phyloP scores from a whole-genome alignment of 208 protist genomes.

The Crithidia sp. region DNA sequence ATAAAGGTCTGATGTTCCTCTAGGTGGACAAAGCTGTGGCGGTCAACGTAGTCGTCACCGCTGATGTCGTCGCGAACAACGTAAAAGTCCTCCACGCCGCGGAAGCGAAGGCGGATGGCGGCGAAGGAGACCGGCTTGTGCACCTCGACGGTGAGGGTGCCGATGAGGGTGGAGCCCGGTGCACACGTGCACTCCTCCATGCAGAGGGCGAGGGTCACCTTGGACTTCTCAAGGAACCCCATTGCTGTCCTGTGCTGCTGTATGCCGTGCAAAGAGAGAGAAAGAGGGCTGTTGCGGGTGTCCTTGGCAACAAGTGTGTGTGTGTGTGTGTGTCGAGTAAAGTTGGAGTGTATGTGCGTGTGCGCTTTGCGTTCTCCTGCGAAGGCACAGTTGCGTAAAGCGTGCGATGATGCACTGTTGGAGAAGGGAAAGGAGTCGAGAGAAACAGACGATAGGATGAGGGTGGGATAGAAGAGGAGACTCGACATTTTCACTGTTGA shows the following conservation, averaged over 20 bases:
- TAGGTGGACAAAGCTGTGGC: slow-evolving; percentile 3
- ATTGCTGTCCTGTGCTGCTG: background rate
- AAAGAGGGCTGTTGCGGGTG: background rate
- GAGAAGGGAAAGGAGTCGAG: too few relatives aligned
- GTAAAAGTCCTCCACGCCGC: slow-evolving; percentile 9
- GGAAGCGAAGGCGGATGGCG: slow-evolving; percentile 6
- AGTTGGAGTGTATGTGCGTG: too few relatives aligned
- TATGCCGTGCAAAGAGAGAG: background rate
- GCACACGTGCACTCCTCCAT: background rate
- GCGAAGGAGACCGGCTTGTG: slow-evolving; percentile 8
- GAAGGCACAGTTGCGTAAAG: too few relatives aligned
- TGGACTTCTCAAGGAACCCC: slow-evolving; percentile 12
- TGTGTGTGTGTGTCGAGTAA: too few relatives aligned
- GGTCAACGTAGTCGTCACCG: background rate
- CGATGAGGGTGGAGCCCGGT: background rate
- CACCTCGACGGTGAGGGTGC: slow-evolving; percentile 9
- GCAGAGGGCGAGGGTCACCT: slow-evolving; percentile 1
- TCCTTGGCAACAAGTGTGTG: too few relatives aligned
- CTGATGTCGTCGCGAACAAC: background rate
- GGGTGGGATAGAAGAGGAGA: too few relatives aligned
- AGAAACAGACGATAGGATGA: too few relatives aligned
- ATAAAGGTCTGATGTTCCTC: slow-evolving; percentile 1
- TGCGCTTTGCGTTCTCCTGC: too few relatives aligned
- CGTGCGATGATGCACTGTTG: too few relatives aligned
- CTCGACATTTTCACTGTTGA: too few relatives aligned